Evolutionary conservation across 2,329 filamentous ascomycete species (phyloP).

Genomic region (Pestalotiopsis sp.): DNA sequence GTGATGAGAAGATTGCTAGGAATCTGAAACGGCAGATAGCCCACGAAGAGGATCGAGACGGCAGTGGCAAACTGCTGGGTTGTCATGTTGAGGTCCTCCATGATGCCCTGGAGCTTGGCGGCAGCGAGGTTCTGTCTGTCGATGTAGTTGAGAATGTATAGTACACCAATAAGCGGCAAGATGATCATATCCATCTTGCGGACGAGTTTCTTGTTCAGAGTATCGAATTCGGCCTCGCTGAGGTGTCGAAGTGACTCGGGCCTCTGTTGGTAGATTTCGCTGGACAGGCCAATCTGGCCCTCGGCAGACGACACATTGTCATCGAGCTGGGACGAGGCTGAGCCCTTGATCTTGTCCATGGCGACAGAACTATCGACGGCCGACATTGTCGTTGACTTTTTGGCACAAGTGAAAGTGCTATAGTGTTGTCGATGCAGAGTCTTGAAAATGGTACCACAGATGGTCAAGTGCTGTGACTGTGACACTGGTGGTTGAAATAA

Average conservation of each 20-base stretch:
- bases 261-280: not conserved
- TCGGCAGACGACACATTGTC: constrained; percentile 1
- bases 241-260: constrained; percentile 22
- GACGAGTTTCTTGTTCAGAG: constrained; percentile 23
- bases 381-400: not conserved
- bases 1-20: constrained; percentile 40
- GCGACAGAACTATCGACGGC: not conserved
- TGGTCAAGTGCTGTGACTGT: not conserved
- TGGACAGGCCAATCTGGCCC: not conserved
- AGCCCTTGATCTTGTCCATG: not conserved
- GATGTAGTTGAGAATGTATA: constrained; percentile 45
- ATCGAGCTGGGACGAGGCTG: not conserved
- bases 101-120: constrained; percentile 43
- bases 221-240: constrained; percentile 18
- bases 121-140: constrained; percentile 40
- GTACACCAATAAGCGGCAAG: constrained; percentile 17
- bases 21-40: constrained; percentile 40
- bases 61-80: constrained; percentile 35
- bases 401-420: not conserved
- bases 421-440: not conserved
- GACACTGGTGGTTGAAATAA: not conserved
- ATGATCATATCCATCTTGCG: constrained; percentile 26
- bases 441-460: not conserved
- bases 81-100: constrained; percentile 39
- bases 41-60: constrained; percentile 38